These are phyloP conservation scores for Calonectria leucothoes DNA, from an alignment of 2,329 filamentous ascomycete genomes.

Conservation along the genomic window DNA sequence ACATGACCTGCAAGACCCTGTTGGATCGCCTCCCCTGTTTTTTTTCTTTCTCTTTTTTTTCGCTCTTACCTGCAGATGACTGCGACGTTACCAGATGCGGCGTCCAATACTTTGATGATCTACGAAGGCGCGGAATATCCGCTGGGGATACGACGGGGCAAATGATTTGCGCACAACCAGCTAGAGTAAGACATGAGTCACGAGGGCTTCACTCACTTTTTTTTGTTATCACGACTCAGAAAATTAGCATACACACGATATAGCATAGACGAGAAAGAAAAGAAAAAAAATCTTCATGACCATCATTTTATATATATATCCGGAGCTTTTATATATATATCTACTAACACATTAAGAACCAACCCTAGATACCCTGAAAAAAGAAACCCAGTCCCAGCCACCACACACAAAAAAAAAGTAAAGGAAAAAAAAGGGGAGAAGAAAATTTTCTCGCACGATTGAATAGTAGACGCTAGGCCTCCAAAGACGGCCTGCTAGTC, in stretches of 20 bases:
- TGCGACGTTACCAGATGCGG: constrained; percentile 3
- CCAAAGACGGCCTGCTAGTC: background rate
- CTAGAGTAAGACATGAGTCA: constrained; percentile 6
- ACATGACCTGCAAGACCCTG: background rate
- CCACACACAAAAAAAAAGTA: background rate
- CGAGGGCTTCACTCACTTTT: background rate
- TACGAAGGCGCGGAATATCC: background rate
- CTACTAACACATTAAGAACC: background rate
- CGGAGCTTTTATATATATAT: background rate
- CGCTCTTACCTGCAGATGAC: background rate
- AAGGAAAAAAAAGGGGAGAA: too few species aligned
- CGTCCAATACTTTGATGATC: background rate
- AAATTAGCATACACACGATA: background rate
- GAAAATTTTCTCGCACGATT: background rate
- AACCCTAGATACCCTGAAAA: background rate
- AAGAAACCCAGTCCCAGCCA: background rate
- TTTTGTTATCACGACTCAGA: background rate
- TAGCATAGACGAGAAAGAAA: background rate
- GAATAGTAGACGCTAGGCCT: constrained; percentile 9
- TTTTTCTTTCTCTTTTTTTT: background rate
- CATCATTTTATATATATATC: background rate
- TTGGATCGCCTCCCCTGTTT: background rate
- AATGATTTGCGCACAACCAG: background rate
- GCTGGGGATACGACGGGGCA: background rate
- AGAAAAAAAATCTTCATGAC: background rate